Evolutionary conservation across 306 rosid genomes (phyloP).

Genomic region (Erythrophleum fordii): DNA sequence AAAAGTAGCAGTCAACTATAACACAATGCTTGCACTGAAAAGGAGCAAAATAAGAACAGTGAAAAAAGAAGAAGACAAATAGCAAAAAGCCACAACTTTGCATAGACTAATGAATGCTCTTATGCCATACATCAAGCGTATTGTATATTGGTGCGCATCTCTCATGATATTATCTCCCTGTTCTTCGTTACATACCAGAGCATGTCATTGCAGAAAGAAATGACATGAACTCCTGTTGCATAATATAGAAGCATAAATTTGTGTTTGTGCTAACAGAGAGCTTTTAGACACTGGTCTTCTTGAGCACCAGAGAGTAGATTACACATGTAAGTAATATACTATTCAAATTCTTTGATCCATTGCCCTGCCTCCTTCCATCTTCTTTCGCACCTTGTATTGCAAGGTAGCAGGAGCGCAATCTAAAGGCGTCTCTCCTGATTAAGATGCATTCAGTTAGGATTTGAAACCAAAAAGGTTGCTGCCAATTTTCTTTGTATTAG

Average conservation of each 20-base stretch:
- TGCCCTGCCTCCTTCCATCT: slow-evolving; percentile 44
- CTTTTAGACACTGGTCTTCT: neutral
- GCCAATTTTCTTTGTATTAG: neutral
- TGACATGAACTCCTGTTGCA: neutral
- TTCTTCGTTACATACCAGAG: too few relatives aligned
- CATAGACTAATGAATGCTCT: neutral
- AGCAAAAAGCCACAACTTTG: neutral
- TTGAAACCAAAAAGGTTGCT: slow-evolving; percentile 23
- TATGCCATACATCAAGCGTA: neutral
- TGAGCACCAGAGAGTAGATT: slow-evolving; percentile 30
- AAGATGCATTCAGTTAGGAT: slow-evolving; percentile 38
- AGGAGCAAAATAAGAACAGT: neutral
- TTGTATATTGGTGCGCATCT: neutral
- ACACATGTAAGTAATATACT: neutral
- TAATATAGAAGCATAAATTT: neutral
- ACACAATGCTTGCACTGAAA: slow-evolving; percentile 31
- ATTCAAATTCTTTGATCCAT: slow-evolving; percentile 7
- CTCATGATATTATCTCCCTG: neutral
- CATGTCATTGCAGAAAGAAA: neutral
- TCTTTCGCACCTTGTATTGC: slow-evolving; percentile 63
- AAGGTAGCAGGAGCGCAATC: slow-evolving; percentile 89
- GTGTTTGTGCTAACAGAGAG: neutral
- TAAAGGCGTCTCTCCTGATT: slow-evolving; percentile 84
- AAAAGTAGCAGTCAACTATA: slow-evolving; percentile 35
- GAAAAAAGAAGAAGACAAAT: neutral